These are phyloP conservation scores for Piper betle DNA, from an alignment of 164 flowering plant genomes.

Conservation along the genomic window DNA sequence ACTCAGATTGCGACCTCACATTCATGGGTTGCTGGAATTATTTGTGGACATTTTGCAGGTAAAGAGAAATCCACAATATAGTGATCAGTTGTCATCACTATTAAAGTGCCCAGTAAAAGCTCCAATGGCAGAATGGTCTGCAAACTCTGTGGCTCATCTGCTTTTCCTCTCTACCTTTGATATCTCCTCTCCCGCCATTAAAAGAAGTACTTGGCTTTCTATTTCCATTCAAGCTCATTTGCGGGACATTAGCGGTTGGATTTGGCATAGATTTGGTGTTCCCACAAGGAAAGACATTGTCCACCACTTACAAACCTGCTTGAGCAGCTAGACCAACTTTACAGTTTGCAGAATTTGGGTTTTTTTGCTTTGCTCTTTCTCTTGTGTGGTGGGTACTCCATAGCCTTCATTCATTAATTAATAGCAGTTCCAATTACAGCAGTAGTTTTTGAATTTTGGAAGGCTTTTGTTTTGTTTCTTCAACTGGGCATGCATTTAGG, in stretches of 20 bases:
- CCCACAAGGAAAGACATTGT: too few species aligned
- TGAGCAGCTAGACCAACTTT: too few species aligned
- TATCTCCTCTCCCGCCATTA: not conserved
- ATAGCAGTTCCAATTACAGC: slow-evolving; percentile 1
- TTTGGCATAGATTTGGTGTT: slow-evolving; percentile 11
- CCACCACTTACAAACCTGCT: too few species aligned
- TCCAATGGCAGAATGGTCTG: slow-evolving; percentile 1
- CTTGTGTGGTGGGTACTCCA: too few species aligned
- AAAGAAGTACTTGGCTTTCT: slow-evolving; percentile 6
- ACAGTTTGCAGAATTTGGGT: too few species aligned
- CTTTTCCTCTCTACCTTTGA: slow-evolving; percentile 1
- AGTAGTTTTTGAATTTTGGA: not conserved
- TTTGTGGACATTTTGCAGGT: too few species aligned
- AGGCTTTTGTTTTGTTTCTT: not conserved
- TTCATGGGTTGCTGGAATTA: too few species aligned
- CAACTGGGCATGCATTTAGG: not conserved
- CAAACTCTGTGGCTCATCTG: slow-evolving; percentile 1
- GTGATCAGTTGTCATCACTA: slow-evolving; percentile 7
- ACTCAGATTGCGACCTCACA: slow-evolving; percentile 1
- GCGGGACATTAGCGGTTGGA: slow-evolving; percentile 7
- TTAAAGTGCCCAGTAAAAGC: slow-evolving; percentile 6
- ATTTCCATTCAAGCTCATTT: slow-evolving; percentile 7
- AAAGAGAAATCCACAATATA: too few species aligned
- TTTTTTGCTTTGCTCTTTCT: too few species aligned
- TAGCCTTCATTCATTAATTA: not conserved